Percentiles rank a stretch among this genome's conserved stretches.
phyloP scores from a whole-genome alignment of 2,329 filamentous ascomycete genomes.

The Pseudocercospora macadamiae region DNA sequence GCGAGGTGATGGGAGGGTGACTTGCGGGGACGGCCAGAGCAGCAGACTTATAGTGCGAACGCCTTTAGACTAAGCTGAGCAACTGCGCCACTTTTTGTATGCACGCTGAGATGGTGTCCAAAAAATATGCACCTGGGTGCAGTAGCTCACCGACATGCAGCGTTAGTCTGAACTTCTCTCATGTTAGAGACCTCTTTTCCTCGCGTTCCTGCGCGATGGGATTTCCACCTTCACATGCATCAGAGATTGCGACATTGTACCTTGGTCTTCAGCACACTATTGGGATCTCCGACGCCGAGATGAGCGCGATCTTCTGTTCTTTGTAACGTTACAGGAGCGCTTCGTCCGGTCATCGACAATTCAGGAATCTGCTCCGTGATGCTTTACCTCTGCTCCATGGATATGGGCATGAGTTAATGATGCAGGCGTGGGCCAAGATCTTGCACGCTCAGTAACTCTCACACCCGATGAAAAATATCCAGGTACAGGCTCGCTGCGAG shows the following conservation, averaged over 20 bases:
- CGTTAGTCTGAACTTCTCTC: conserved; percentile 25
- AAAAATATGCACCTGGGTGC: conserved; percentile 21
- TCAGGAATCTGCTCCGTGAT: conserved; percentile 25
- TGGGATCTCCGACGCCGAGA: conserved; percentile 22
- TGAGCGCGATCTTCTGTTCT: conserved; percentile 14
- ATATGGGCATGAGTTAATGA: neutral
- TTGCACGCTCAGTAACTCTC: conserved; percentile 1
- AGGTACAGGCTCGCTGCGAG: conserved; percentile 8
- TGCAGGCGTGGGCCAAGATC: neutral
- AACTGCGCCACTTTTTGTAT: conserved; percentile 24
- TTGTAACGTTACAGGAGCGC: conserved; percentile 26
- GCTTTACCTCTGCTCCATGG: conserved; percentile 19
- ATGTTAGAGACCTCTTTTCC: conserved; percentile 20
- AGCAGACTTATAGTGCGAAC: conserved; percentile 12
- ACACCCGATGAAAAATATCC: conserved; percentile 19
- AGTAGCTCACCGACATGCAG: conserved; percentile 31
- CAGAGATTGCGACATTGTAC: conserved; percentile 27
- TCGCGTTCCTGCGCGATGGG: conserved; percentile 24
- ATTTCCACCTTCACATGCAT: conserved; percentile 14
- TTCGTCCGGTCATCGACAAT: conserved; percentile 20
- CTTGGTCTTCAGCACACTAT: conserved; percentile 17
- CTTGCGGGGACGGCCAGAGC: conserved; percentile 7
- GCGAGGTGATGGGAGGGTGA: conserved; percentile 21
- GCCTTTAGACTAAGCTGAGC: conserved; percentile 16
- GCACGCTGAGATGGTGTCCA: conserved; percentile 7